Base-by-base conservation (phyloP, 2,329 filamentous ascomycete genomes). In the Akanthomyces muscarius region DNA sequence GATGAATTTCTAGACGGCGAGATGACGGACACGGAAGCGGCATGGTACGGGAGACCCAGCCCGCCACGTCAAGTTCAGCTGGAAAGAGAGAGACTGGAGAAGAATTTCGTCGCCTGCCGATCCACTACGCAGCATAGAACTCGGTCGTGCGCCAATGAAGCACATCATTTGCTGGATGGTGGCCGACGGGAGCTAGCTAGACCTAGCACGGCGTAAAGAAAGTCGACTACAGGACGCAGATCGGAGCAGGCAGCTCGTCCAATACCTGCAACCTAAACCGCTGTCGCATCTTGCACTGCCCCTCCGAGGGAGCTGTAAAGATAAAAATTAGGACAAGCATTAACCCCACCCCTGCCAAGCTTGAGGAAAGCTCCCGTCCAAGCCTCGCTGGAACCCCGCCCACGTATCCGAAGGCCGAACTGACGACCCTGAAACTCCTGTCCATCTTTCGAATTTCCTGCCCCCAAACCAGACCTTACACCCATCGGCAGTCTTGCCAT, bases 271-370 rank as follows among this genome's bases (percentile, higher is more conserved):
- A 38, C 33, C 33, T 13, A 7, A 41, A 16, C 38, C 38, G n/a
- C 13, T 13, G 18, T 41, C 16, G 14, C 18, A 5, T 14, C 21
- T 44, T 60, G 57, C 57, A 60, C 57, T 28, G 57, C 57, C 57
- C 47, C 57, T 52, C 23, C 57, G 28, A 21, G 45, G 13, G 23
- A 60, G 57, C 57, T 56, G 53, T n/a, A 56, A 56, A 11, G 16
- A 21, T 30, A 55, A 42, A 44, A 55, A n/a, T 18, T 18, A 16
- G 14, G 28, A n/a, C 44, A 42, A 36, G 16, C 30, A 18, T 56
- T 13, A 23, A 28, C 57, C 44, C 57, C 57, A 60, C 45, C 56
- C 13, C 33, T 18, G 42, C 42, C 28, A 58, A 33, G 38, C 42
- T 57, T n/a, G 50, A 36, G 10, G 10, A 52, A 30, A 51, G 28